Conservation (phyloP, 1,284 basidiomycete species). For the Ceratobasidium sp. region DNA sequence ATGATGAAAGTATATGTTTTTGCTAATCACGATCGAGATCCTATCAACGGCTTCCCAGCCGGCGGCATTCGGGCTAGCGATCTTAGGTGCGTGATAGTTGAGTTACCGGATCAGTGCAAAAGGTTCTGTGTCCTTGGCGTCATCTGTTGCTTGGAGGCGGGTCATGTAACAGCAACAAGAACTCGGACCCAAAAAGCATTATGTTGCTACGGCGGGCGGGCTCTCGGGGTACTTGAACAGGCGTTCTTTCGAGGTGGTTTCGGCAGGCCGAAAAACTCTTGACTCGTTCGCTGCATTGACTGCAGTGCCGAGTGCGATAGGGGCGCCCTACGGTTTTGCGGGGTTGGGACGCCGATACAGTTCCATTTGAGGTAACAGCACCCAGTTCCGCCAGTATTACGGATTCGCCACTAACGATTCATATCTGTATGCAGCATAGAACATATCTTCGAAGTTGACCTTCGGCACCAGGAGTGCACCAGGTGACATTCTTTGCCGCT, state of each 20-base stretch:
- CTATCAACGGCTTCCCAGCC: no score
- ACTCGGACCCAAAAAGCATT: background rate
- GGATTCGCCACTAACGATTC: background rate
- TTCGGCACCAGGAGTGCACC: conserved; percentile 31
- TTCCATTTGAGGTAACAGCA: conserved; percentile 14
- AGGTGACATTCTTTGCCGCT: conserved; percentile 16
- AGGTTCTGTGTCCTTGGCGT: background rate
- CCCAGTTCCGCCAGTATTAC: conserved; percentile 4
- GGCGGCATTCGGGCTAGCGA: conserved; percentile 37
- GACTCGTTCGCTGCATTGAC: conserved; percentile 13
- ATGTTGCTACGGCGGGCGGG: conserved; percentile 1
- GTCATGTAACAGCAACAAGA: background rate
- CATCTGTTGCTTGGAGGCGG: conserved; percentile 16
- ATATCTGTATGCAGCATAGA: conserved; percentile 29
- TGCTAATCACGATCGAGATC: background rate
- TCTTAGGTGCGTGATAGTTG: background rate
- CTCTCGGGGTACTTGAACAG: conserved; percentile 22
- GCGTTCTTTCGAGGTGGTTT: background rate
- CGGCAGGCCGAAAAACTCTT: conserved; percentile 7
- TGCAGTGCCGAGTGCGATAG: conserved; percentile 30
- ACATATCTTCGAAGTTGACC: conserved; percentile 8
- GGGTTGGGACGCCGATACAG: conserved; percentile 34
- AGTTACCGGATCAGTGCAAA: conserved; percentile 11
- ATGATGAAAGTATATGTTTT: conserved; percentile 15
- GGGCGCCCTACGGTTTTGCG: background rate